phyloP scores from a whole-genome alignment of 169 alveolate genomes.

The Cryptosporidium felis region DNA sequence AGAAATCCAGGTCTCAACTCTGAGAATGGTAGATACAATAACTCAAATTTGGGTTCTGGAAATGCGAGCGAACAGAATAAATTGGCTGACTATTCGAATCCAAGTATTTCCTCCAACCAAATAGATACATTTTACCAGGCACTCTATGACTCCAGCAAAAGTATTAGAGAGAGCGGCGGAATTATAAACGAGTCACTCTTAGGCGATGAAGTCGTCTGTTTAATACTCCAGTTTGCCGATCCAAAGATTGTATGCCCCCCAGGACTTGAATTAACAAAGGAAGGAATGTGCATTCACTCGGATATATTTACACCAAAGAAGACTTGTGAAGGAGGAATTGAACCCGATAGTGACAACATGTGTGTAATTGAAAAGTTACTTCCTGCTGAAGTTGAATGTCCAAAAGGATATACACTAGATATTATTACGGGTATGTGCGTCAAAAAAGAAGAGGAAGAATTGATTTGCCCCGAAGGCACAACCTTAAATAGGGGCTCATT shows the following conservation, averaged over 20 bases:
- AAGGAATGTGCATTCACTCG: constrained; percentile 24
- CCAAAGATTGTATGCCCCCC: constrained; percentile 59
- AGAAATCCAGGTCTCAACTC: background rate
- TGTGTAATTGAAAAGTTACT: constrained; percentile 48
- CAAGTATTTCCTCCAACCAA: background rate
- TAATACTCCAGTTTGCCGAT: constrained; percentile 14
- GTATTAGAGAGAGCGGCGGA: constrained; percentile 31
- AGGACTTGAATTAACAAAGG: constrained; percentile 16
- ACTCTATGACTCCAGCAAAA: constrained; percentile 33
- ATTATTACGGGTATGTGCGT: constrained; percentile 61
- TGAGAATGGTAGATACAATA: background rate
- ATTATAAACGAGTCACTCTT: constrained; percentile 48
- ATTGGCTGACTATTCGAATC: background rate
- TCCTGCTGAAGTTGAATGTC: constrained; percentile 71
- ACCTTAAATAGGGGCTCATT: constrained; percentile 2
- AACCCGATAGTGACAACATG: constrained; percentile 68
- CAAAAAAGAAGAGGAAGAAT: constrained; percentile 28
- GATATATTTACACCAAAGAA: constrained; percentile 47
- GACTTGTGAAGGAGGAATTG: constrained; percentile 70
- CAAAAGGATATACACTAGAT: constrained; percentile 41
- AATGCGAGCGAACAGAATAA: background rate
- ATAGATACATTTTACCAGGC: constrained; percentile 64
- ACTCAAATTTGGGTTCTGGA: background rate
- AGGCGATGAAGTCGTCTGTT: constrained; percentile 55
- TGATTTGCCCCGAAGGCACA: constrained; percentile 65